Evolutionary conservation across 495 filamentous ascomycete genomes (phyloP).

Genomic region (Acidiella bohemica): DNA sequence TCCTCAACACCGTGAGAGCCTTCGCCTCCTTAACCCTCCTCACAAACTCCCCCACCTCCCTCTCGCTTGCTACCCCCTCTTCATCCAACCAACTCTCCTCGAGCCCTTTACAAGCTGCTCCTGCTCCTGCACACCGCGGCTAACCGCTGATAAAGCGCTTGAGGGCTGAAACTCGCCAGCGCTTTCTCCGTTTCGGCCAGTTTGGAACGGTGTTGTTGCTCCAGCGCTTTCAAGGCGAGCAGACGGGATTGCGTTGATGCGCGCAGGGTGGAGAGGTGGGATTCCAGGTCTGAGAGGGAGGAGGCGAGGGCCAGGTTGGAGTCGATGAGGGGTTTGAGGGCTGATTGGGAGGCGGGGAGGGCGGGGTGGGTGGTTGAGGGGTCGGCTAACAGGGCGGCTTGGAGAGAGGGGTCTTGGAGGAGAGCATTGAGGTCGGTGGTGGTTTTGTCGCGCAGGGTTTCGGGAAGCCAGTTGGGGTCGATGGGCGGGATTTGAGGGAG

Average conservation of each 20-base stretch:
- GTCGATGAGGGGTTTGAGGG: slow-evolving; percentile 47
- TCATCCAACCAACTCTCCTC: slow-evolving; percentile 64
- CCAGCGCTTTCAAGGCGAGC: slow-evolving; percentile 67
- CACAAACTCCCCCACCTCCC: slow-evolving; percentile 74
- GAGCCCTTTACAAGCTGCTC: slow-evolving; percentile 67
- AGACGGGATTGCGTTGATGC: slow-evolving; percentile 62
- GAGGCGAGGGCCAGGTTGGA: slow-evolving; percentile 55
- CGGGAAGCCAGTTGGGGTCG: slow-evolving; percentile 30
- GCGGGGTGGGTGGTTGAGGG: slow-evolving; percentile 55
- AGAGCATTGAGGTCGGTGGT: slow-evolving; percentile 30
- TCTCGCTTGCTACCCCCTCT: slow-evolving; percentile 43
- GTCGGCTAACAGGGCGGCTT: slow-evolving; percentile 33
- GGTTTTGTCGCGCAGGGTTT: slow-evolving; percentile 27
- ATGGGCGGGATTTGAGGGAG: slow-evolving; percentile 19
- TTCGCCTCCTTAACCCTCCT: slow-evolving; percentile 62
- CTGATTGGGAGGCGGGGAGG: slow-evolving; percentile 38
- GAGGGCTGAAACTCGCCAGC: slow-evolving; percentile 70
- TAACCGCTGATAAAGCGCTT: slow-evolving; percentile 66
- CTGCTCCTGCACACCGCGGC: slow-evolving; percentile 63
- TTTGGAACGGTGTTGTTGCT: slow-evolving; percentile 80
- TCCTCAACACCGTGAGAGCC: slow-evolving; percentile 57
- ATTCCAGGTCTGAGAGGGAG: slow-evolving; percentile 43
- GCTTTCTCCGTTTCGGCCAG: slow-evolving; percentile 78
- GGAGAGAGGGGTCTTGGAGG: slow-evolving; percentile 25
- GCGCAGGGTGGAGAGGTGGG: slow-evolving; percentile 49